phyloP scores from a whole-genome alignment of 441 rosid genomes.

The Jatropha podagrica region DNA sequence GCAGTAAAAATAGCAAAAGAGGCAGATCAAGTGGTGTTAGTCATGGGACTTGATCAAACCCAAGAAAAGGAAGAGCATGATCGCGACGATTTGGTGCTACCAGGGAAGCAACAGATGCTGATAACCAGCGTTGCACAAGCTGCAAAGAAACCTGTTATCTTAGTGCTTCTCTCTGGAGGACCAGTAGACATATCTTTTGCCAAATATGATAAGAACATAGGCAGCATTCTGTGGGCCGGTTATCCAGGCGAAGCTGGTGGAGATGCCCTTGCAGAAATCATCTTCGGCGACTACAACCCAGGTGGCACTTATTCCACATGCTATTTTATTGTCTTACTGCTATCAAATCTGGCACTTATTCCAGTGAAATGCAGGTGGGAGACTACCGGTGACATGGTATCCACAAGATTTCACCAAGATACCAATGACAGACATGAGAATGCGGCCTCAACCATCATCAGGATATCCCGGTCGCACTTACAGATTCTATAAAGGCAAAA shows the following conservation, averaged over 20 bases:
- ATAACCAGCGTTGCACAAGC: constrained; percentile 51
- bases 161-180: constrained; percentile 87
- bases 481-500: constrained; percentile 64
- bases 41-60: constrained; percentile 82
- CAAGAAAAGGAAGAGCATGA: constrained; percentile 79
- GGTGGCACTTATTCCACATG: constrained; percentile 26
- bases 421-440: constrained; percentile 89
- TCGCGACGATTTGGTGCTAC: constrained; percentile 65
- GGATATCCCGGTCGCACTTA: constrained; percentile 91
- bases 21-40: constrained; percentile 63
- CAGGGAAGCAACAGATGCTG: constrained; percentile 75
- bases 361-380: constrained; percentile 50
- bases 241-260: constrained; percentile 92
- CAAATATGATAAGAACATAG: constrained; percentile 47
- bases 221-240: constrained; percentile 86
- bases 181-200: constrained; percentile 77
- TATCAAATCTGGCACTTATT: no score
- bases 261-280: constrained; percentile 63
- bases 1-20: constrained; percentile 51
- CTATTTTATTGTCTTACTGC: background rate
- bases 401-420: constrained; percentile 60
- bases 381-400: constrained; percentile 89
- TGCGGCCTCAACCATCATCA: constrained; percentile 55
- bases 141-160: constrained; percentile 56
- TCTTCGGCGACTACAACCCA: constrained; percentile 78